Base-by-base conservation (phyloP, 164 flowering plant genomes). In the Amborella trichopoda region DNA sequence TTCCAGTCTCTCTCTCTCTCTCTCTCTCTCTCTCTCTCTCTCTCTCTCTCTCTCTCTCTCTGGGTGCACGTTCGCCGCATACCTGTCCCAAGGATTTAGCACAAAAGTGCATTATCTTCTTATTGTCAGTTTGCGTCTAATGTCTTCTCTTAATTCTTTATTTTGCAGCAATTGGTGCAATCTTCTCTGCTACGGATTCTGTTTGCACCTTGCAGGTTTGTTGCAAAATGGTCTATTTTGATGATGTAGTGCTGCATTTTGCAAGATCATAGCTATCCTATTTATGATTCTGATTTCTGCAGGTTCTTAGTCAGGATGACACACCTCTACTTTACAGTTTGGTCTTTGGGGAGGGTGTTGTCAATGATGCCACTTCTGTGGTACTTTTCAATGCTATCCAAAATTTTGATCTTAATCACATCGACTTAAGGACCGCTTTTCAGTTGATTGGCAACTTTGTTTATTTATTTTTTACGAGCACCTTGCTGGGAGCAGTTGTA, bases 301-400 rank as follows among this genome's bases (percentile, higher is more conserved):
- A 89, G 95, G 90, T 89, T 54, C 90, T 89, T 59, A 78, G 75
- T 64, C 95, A 89, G 67, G 97, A 85, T 59, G 95, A 89, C 54
- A 89, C 90, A 30, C 97, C 95, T 50, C 61, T 89, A 26, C 68
- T 89, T 2, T 78, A 85, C 66, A 89, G 97, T 59, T 62, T 84
- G 48, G 97, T 89, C 32, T 89, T 89, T 50, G 97, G 95, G 28
- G 97, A 89, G 75, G 83, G 95, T 41, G 97, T 89, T 20, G 95
- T 85, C 18, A 89, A 89, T 61, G 97, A 89, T 66, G 97, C 97
- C 23, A 85, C 95, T 28, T 85, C 97, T 19, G 83, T 89, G 47
- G 97, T 89, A 52, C 94, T 89, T 42, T 89, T 89, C 69, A 78
- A 89, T 65, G 97, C 97, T 26, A 69, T 89, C 53, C 95, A 85